A percentile compares a stretch with the other conserved stretches of the same genome.
These are phyloP conservation scores for Escovopsis sp. DNA, from an alignment of 2,329 filamentous ascomycete genomes.

Conservation along the genomic window DNA sequence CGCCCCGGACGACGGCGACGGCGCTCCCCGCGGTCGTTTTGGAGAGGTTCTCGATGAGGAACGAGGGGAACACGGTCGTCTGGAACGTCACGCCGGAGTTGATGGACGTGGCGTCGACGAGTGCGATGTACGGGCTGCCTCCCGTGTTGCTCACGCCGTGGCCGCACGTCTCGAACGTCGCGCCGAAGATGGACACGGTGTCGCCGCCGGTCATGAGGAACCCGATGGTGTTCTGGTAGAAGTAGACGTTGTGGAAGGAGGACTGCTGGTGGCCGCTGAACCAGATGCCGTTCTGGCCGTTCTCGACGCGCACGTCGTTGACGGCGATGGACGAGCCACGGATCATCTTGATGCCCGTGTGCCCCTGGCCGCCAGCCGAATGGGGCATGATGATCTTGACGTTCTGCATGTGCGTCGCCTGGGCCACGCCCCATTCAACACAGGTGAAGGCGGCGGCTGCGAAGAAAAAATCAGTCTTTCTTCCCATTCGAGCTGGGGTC, in stretches of 20 bases:
- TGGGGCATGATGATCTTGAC: conserved; percentile 25
- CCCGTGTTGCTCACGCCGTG: conserved; percentile 21
- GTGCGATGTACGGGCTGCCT: conserved; percentile 23
- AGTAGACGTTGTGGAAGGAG: conserved; percentile 27
- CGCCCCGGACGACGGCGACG: conserved; percentile 17
- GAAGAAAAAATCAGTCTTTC: no score
- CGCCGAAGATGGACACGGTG: conserved; percentile 24
- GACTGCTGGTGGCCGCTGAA: conserved; percentile 28
- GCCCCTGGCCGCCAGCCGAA: conserved; percentile 20
- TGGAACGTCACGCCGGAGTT: conserved; percentile 26
- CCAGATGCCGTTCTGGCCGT: conserved; percentile 26
- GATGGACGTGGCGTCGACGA: conserved; percentile 24
- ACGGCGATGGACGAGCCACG: conserved; percentile 26
- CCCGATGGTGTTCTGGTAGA: conserved; percentile 25
- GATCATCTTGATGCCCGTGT: conserved; percentile 25
- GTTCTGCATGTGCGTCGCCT: conserved; percentile 26
- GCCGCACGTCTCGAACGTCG: conserved; percentile 25
- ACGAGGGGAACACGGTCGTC: conserved; percentile 22
- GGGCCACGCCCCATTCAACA: conserved; percentile 29
- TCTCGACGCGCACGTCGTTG: conserved; percentile 25
- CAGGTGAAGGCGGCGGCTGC: conserved; percentile 17
- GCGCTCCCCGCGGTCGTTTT: conserved; percentile 22
- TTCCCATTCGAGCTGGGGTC: no score
- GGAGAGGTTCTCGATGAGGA: conserved; percentile 27
- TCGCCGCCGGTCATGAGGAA: conserved; percentile 16